Conservation (phyloP, 306 rosid species). For the Argentina anserina region DNA sequence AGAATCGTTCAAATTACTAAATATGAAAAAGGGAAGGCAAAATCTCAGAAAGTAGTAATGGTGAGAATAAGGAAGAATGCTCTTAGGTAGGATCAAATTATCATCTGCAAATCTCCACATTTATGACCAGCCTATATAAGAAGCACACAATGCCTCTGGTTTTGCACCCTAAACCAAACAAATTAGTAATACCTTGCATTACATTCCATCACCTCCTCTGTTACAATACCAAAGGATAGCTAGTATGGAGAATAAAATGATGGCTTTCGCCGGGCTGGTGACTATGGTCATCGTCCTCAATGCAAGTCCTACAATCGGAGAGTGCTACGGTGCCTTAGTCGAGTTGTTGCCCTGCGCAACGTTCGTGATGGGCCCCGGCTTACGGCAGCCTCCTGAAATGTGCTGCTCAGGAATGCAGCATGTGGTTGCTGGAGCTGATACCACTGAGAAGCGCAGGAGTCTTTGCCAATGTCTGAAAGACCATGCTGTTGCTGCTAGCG, state of each 20-base stretch:
- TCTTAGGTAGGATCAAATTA: neutral
- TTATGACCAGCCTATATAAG: neutral
- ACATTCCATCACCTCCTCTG: neutral
- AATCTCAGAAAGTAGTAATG: neutral
- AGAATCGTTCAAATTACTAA: neutral
- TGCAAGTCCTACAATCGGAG: neutral
- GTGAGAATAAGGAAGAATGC: neutral
- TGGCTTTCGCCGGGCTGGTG: neutral
- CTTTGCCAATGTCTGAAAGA: constrained; percentile 25
- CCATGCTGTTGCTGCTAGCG: neutral
- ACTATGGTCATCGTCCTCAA: neutral
- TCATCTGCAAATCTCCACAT: neutral
- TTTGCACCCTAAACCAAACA: neutral
- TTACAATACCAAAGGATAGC: neutral
- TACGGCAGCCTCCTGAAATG: neutral
- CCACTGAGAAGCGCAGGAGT: constrained; percentile 2
- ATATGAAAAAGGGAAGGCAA: neutral
- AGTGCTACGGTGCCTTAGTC: neutral
- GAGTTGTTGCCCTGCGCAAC: constrained; percentile 10
- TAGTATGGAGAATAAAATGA: neutral
- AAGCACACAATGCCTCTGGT: neutral
- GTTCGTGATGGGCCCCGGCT: constrained; percentile 13
- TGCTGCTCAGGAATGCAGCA: constrained; percentile 11
- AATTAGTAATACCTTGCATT: neutral
- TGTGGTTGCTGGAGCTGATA: neutral